A percentile compares a stretch with the other conserved stretches of the same genome.
phyloP scores from a whole-genome alignment of 805 yeast species.

The Ogataea trehalophila region DNA sequence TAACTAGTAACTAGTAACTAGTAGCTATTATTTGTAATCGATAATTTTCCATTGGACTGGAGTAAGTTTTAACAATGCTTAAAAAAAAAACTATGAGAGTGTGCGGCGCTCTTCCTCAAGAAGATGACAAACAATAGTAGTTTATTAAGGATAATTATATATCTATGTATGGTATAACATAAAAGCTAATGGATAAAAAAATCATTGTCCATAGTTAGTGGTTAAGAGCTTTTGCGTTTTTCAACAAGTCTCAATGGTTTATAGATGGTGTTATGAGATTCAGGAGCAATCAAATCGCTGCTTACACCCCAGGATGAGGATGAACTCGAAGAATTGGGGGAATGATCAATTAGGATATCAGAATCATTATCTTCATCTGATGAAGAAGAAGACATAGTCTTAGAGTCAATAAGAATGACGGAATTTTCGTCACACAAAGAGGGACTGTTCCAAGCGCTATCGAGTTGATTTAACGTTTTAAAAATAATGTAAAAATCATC shows the following conservation, averaged over 20 bases:
- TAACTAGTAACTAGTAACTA: too few species aligned
- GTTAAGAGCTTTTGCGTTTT: slow-evolving; percentile 5
- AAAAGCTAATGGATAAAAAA: too few species aligned
- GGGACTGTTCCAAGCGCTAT: slow-evolving; percentile 3
- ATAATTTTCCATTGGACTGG: neutral
- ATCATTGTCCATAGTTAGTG: too few species aligned
- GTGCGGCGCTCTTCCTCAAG: neutral
- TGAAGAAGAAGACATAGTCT: slow-evolving; percentile 8
- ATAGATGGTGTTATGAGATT: slow-evolving; percentile 2
- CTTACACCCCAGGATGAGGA: slow-evolving; percentile 11
- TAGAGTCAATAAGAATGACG: slow-evolving; percentile 9
- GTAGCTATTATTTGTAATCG: neutral
- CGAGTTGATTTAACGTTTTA: slow-evolving; percentile 21
- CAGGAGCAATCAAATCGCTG: neutral
- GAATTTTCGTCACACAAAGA: neutral
- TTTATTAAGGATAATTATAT: too few species aligned
- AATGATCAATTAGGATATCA: neutral
- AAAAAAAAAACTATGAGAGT: neutral
- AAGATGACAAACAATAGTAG: too few species aligned
- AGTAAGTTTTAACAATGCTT: too few species aligned
- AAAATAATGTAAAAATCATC: slow-evolving; percentile 25
- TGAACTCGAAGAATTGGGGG: slow-evolving; percentile 1
- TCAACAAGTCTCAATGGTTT: slow-evolving; percentile 17
- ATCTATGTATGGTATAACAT: too few species aligned
- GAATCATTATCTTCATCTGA: slow-evolving; percentile 1